Evolutionary conservation across 108 stramenopile genomes (phyloP).

Genomic region (Discostella pseudostelligera): DNA sequence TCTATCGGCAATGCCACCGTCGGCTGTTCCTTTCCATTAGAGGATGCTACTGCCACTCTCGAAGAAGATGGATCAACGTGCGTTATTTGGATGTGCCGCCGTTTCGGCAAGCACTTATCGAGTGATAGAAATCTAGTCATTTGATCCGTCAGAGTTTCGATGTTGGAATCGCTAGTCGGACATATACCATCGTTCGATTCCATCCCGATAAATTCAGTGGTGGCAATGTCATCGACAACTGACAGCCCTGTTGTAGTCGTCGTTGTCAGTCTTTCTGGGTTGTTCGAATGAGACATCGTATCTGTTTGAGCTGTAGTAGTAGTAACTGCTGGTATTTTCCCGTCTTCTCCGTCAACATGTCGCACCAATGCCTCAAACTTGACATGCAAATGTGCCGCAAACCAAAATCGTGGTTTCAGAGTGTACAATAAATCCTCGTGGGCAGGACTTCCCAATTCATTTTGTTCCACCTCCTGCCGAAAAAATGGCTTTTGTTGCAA

Average conservation of each 20-base stretch:
- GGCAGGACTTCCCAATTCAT: conserved; percentile 90
- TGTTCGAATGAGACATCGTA: neutral
- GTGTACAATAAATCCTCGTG: conserved; percentile 73
- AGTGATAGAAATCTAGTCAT: conserved; percentile 95
- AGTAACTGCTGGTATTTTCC: neutral
- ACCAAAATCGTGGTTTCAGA: conserved; percentile 93
- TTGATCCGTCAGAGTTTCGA: conserved; percentile 60
- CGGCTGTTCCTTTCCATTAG: neutral
- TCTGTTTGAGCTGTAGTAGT: neutral
- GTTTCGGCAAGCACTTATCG: conserved; percentile 96
- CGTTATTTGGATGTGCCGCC: conserved; percentile 87
- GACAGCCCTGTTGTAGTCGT: too few species aligned
- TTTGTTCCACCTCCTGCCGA: conserved; percentile 75
- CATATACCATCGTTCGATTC: conserved; percentile 55
- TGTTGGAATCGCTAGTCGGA: conserved; percentile 26
- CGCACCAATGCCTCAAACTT: conserved; percentile 89
- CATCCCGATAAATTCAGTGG: conserved; percentile 55
- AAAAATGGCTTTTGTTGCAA: conserved; percentile 86
- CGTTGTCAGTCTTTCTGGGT: conserved; percentile 1
- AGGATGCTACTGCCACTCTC: conserved; percentile 2
- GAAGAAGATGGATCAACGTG: conserved; percentile 51
- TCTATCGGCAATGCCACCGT: neutral
- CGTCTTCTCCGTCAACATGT: conserved; percentile 39
- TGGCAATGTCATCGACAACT: conserved; percentile 1
- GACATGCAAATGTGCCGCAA: conserved; percentile 97